A percentile compares a stretch with the other conserved stretches of the same genome.
These are phyloP conservation scores for Agrocybe praecox DNA, from an alignment of 768 basidiomycete genomes.

Conservation along the genomic window DNA sequence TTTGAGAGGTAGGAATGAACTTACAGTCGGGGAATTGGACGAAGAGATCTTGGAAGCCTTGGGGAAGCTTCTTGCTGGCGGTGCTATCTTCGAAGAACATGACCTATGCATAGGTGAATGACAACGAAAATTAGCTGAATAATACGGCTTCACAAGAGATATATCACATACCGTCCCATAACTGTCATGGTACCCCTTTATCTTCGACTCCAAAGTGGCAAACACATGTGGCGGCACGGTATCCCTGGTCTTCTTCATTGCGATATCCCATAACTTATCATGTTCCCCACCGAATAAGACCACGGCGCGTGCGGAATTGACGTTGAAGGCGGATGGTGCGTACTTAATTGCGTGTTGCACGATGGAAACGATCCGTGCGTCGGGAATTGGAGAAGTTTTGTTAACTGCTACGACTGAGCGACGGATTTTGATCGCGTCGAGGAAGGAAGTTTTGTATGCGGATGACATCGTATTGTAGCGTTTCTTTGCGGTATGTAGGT, in stretches of 20 bases:
- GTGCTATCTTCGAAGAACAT: constrained; percentile 1
- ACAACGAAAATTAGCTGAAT: too few species aligned
- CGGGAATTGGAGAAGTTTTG: constrained; percentile 1
- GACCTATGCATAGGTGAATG: neutral
- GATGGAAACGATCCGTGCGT: neutral
- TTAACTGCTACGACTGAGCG: neutral
- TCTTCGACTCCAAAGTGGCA: neutral
- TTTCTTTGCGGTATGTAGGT: too few species aligned
- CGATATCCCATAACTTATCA: constrained; percentile 6
- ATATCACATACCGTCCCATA: constrained; percentile 1
- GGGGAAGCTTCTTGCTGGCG: constrained; percentile 1
- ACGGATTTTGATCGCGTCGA: constrained; percentile 3
- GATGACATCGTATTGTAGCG: too few species aligned
- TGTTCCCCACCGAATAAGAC: neutral
- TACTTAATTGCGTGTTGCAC: constrained; percentile 1
- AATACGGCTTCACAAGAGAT: too few species aligned
- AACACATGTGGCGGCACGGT: neutral
- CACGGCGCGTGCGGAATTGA: neutral
- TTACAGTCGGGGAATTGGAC: constrained; percentile 1
- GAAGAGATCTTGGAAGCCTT: neutral
- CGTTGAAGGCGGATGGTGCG: neutral
- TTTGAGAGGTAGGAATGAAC: too few species aligned
- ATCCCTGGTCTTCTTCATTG: neutral
- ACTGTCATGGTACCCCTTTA: neutral
- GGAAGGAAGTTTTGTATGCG: neutral